Evolutionary conservation across 371 early-diverging fungal genomes (phyloP), one percentile per base, ranked within the genome.

Genomic region (Syncephalastrum sp.): DNA sequence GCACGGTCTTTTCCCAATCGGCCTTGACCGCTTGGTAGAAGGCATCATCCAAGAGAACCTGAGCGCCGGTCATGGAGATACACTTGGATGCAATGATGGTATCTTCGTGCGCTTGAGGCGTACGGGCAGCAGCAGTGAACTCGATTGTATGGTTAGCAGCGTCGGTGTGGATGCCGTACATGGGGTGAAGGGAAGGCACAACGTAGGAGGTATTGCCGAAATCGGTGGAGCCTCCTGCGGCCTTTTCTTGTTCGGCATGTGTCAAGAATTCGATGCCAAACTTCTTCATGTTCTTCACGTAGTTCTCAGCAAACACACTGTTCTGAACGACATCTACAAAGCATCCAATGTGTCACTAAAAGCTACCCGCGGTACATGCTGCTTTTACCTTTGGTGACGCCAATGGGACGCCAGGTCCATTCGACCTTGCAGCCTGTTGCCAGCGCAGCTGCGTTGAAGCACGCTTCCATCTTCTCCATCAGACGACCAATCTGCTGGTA

Each of bases 351-450:
- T 7, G 15, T 46, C 15, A 15, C 29, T 17, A 8, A 23, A 8
- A 3, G 38, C 8, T 33, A 33, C 10, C 38, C 38, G 8, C 10
- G 38, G 10, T 33, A 5, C 29, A 7, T 50, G 4, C 25, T 23
- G 12, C 15, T 1, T 23, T 42, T 58, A 64, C 68, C 72, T 51
- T 77, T 73, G 4, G 75, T 73, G 19, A 73, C 56, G 54, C 73
- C 75, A 52, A 64, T 73, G 54, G 77, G 68, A 61, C 84, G 82
- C 73, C 82, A 76, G 3, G 64, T 75, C 47, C 82, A 81, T 51
- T 80, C 84, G 52, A 80, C 84, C 41, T 83, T 79, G 63, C 91
- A 90, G 14, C 91, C 91, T 0, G 90, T 89, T 10, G 90, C 84
- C 33, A 75, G 56, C 10, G 89, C 90, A 17, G 88, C 89, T 1